Evolutionary conservation across 345 rosid genomes (phyloP), one percentile per base, ranked within the genome.

Genomic region (Sapria himalayana): DNA sequence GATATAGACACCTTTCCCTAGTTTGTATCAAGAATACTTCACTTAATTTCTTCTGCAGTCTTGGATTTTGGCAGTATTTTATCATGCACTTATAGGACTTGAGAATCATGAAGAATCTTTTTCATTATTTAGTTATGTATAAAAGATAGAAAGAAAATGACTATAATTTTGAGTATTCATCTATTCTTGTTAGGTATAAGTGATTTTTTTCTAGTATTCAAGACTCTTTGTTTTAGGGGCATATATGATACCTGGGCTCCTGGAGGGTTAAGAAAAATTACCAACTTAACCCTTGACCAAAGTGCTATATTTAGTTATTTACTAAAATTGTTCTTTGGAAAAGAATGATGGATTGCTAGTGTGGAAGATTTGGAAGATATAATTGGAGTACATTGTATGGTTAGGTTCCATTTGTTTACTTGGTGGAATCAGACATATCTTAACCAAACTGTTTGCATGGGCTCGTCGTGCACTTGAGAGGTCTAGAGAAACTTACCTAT

Each of bases 191-290:
- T 29, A 29, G 32, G 32, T 29, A 6, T 6, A 7, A 29, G 7
- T 7, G 32, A 29, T 29, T 29, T 29, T 29, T 7, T 29, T 29
- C 7, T 29, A 29, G 32, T 29, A 29, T 29, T 29, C 32, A 29
- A 29, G 7, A 29, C 7, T 29, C 32, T 29, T 7, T 29, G 7
- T 29, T 29, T n/a, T n/a, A n/a, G n/a, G n/a, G n/a, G n/a, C n/a
- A n/a, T n/a, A n/a, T n/a, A n/a, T n/a, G n/a, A n/a, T n/a, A n/a
- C n/a, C n/a, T n/a, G n/a, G n/a, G n/a, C n/a, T n/a, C n/a, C n/a
- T n/a, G 36, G 14, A 33, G 49, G 29, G 14, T 23, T 31, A 37
- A 45, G 57, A 45, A 33, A 35, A 46, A 46, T 46, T 34, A 35
- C 41, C 50, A 35, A 34, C 41, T 46, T 46, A 9, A 33, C 41